These are phyloP conservation scores for Cordyceps cicadae DNA, from an alignment of 2,329 filamentous ascomycete species.

Conservation along the genomic window DNA sequence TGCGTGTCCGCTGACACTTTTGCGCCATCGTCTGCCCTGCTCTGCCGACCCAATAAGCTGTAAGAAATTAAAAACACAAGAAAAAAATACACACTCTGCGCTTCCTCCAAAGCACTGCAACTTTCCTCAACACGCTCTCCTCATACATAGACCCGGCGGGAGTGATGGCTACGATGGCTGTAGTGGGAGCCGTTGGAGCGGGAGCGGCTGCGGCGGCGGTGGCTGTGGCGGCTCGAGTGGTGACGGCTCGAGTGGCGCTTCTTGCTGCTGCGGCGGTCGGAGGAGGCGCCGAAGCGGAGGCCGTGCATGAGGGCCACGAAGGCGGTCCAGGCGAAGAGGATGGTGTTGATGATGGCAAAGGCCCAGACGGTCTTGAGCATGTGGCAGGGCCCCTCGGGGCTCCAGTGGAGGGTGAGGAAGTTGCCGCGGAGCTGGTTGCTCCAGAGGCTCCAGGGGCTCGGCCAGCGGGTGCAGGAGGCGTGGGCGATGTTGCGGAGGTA, in stretches of 20 bases:
- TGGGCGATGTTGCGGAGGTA: slow-evolving; percentile 49
- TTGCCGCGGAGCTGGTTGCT: slow-evolving; percentile 55
- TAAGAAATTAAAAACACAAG: too few relatives aligned
- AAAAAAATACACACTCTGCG: too few relatives aligned
- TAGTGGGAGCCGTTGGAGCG: slow-evolving; percentile 32
- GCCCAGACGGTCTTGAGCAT: slow-evolving; percentile 91
- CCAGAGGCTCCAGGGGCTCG: slow-evolving; percentile 41
- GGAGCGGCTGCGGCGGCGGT: slow-evolving; percentile 31
- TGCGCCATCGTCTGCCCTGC: too few relatives aligned
- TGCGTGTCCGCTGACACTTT: too few relatives aligned
- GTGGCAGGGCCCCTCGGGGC: slow-evolving; percentile 67
- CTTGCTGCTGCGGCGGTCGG: slow-evolving; percentile 24
- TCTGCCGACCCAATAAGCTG: too few relatives aligned
- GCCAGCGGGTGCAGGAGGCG: slow-evolving; percentile 58
- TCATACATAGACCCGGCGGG: slow-evolving; percentile 42
- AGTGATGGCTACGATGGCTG: slow-evolving; percentile 38
- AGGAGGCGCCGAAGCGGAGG: slow-evolving; percentile 40
- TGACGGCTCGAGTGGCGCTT: slow-evolving; percentile 19
- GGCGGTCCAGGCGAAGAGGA: slow-evolving; percentile 73
- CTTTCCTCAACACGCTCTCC: background rate
- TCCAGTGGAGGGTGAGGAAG: slow-evolving; percentile 43
- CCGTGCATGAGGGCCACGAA: slow-evolving; percentile 58
- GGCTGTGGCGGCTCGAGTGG: slow-evolving; percentile 29
- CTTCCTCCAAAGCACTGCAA: too few relatives aligned
- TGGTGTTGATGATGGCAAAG: slow-evolving; percentile 77